Percentiles rank a stretch among this genome's conserved stretches.
Conservation (phyloP, 805 yeast species). For the Metschnikowia henanensis region DNA sequence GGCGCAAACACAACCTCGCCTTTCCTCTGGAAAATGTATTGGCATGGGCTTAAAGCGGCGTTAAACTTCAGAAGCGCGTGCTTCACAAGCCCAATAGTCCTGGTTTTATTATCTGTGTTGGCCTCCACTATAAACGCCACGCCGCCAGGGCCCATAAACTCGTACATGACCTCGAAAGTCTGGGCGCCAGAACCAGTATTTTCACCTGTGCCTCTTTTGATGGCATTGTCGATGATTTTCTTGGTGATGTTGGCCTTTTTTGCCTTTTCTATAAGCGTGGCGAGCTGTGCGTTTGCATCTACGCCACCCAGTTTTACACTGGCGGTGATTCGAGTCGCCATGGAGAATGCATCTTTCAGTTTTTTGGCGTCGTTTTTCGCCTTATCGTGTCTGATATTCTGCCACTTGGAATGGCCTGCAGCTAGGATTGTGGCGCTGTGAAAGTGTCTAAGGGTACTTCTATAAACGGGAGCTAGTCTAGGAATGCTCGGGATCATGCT, state of each 20-base stretch:
- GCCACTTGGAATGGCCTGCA: constrained; percentile 97
- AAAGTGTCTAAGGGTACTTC: constrained; percentile 8
- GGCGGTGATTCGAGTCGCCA: constrained; percentile 71
- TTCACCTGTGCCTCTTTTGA: constrained; percentile 80
- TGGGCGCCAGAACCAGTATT: constrained; percentile 45
- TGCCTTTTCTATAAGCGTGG: constrained; percentile 77
- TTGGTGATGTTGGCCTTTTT: constrained; percentile 74
- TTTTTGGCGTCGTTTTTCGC: constrained; percentile 86
- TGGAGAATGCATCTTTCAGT: constrained; percentile 65
- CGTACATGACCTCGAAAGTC: constrained; percentile 58
- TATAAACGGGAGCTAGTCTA: not conserved
- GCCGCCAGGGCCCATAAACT: constrained; percentile 93
- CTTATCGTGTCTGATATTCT: constrained; percentile 89
- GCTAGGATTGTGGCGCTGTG: constrained; percentile 16
- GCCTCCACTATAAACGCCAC: constrained; percentile 85
- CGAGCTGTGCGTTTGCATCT: constrained; percentile 65
- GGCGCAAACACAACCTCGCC: constrained; percentile 67
- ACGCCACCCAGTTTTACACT: constrained; percentile 73
- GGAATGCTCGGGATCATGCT: not conserved
- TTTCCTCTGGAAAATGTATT: constrained; percentile 71
- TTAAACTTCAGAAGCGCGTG: constrained; percentile 71
- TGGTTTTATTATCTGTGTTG: constrained; percentile 81
- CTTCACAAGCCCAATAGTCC: constrained; percentile 76
- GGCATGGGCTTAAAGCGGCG: constrained; percentile 73
- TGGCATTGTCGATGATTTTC: constrained; percentile 82